Conservation (phyloP, 2,329 filamentous ascomycete species). For the Aspergillus spinulosporus region DNA sequence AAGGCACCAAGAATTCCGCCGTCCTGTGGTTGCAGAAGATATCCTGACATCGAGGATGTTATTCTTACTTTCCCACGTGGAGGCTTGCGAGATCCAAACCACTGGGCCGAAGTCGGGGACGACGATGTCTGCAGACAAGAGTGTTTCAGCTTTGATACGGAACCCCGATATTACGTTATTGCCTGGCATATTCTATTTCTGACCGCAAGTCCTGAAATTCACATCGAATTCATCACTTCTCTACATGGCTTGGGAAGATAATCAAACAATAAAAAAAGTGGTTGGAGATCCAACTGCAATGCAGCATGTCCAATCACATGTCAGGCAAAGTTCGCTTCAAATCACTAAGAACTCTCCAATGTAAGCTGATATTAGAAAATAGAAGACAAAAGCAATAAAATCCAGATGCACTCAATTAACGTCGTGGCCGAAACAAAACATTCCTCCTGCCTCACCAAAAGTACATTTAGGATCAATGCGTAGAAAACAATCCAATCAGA, state of each 20-base stretch:
- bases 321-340: constrained; percentile 21
- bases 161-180: background rate
- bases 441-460: constrained; percentile 26
- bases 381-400: constrained; percentile 14
- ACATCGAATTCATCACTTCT: constrained; percentile 1
- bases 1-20: constrained; percentile 14
- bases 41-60: background rate
- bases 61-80: background rate
- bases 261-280: constrained; percentile 6
- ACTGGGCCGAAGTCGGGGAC: background rate
- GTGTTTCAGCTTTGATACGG: background rate
- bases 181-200: background rate
- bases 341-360: constrained; percentile 23
- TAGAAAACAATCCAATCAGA: constrained; percentile 28
- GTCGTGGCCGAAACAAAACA: constrained; percentile 32
- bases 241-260: background rate
- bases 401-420: constrained; percentile 24
- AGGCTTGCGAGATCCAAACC: background rate
- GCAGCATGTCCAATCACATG: constrained; percentile 21
- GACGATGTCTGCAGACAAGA: background rate
- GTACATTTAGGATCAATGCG: constrained; percentile 30
- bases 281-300: constrained; percentile 15
- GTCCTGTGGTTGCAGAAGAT: background rate
- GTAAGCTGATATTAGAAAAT: constrained; percentile 24
- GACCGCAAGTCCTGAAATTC: constrained; percentile 1